A percentile compares a stretch with the other conserved stretches of the same genome.
These are phyloP conservation scores for Paraconiothyrium brasiliense DNA, from an alignment of 2,329 filamentous ascomycete species.

Conservation along the genomic window DNA sequence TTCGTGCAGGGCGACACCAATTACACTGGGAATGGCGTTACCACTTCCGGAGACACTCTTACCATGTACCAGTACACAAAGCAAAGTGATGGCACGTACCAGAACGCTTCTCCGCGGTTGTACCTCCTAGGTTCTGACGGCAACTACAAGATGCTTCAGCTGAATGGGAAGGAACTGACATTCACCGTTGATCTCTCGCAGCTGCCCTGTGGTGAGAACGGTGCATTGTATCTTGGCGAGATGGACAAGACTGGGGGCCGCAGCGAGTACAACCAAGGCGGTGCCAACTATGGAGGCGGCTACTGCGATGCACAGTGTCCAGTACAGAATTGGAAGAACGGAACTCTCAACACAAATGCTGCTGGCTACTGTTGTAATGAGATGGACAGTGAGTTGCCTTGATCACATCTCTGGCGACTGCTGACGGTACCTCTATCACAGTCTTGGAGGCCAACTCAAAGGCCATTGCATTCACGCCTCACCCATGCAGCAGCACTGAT, in stretches of 20 bases:
- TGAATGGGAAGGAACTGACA: slow-evolving; percentile 35
- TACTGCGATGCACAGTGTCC: slow-evolving; percentile 24
- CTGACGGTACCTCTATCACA: slow-evolving; percentile 23
- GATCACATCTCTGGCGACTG: slow-evolving; percentile 15
- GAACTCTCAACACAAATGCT: slow-evolving; percentile 51
- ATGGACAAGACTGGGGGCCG: slow-evolving; percentile 71
- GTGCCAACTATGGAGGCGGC: slow-evolving; percentile 63
- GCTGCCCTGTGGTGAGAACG: slow-evolving; percentile 58
- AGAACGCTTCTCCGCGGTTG: slow-evolving; percentile 23
- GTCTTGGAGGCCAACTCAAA: slow-evolving; percentile 73
- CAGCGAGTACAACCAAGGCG: slow-evolving; percentile 55
- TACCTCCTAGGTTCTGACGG: slow-evolving; percentile 33
- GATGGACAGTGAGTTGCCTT: slow-evolving; percentile 61
- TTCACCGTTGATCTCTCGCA: slow-evolving; percentile 39
- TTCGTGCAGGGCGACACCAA: slow-evolving; percentile 62
- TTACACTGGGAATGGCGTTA: slow-evolving; percentile 57
- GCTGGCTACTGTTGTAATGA: slow-evolving; percentile 65
- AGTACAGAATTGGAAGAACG: slow-evolving; percentile 18
- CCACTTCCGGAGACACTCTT: slow-evolving; percentile 32
- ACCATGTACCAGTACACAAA: slow-evolving; percentile 30
- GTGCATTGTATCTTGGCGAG: slow-evolving; percentile 71
- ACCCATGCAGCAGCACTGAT: slow-evolving; percentile 63
- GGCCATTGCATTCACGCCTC: slow-evolving; percentile 69
- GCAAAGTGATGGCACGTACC: slow-evolving; percentile 25
- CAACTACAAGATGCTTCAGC: slow-evolving; percentile 35